Evolutionary conservation across 2,329 filamentous ascomycete species (phyloP).

Genomic region (Diaporthe batatas): DNA sequence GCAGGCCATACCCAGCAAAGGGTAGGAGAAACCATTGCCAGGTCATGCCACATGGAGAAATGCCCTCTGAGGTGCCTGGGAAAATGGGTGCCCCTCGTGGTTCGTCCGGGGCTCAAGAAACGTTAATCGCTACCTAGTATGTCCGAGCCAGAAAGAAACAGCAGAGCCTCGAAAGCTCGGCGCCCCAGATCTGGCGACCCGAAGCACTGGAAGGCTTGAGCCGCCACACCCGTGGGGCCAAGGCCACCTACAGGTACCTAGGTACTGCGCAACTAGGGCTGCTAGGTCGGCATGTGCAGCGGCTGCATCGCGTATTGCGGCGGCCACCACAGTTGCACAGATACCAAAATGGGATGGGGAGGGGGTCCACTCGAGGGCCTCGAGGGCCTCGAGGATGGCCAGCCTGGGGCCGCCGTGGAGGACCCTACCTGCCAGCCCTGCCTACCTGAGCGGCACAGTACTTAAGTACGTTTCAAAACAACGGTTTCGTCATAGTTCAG

Average conservation of each 20-base stretch:
- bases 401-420: too few species aligned
- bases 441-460: not conserved
- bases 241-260: too few species aligned
- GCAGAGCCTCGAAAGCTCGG: not conserved
- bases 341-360: not conserved
- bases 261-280: too few species aligned
- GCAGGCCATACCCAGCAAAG: not conserved
- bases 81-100: not conserved
- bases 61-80: not conserved
- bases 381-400: not conserved
- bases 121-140: not conserved
- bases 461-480: not conserved
- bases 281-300: not conserved
- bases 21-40: too few species aligned
- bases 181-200: not conserved
- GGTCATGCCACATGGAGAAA: not conserved
- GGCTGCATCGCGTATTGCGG: not conserved
- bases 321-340: too few species aligned
- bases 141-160: too few species aligned
- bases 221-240: not conserved
- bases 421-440: not conserved
- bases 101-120: not conserved
- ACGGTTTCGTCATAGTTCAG: constrained; percentile 13
- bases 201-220: not conserved
- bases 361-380: not conserved